Base-by-base conservation (phyloP, 805 yeast species). In the Kodamaea jinghongensis region DNA sequence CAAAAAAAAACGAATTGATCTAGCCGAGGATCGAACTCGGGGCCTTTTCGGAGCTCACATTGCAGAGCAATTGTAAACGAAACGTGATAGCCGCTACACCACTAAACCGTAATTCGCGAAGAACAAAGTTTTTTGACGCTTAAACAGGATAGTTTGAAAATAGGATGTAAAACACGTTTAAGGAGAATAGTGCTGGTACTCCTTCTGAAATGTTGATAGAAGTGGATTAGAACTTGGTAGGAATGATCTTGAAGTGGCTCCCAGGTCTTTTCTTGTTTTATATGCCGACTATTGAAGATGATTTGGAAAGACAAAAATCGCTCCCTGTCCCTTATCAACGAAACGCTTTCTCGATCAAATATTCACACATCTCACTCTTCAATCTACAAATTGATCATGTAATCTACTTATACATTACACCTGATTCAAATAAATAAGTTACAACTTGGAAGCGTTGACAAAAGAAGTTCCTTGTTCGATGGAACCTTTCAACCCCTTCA, bases 1-100 rank as follows among this genome's bases (percentile, higher is more conserved):
- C 34, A 28, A 17, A 28, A 17, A 36, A 31, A 28, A 31, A 31
- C 43, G 49, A 42, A 35, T 36, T 62, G 67, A 61, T 60, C 59
- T 60, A 60, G 63, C 67, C 65, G 67, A 61, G 69, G 67, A 60
- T 63, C 68, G 68, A 63, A 63, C 69, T 61, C 67, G 65, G 67
- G 69, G 58, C 67, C 69, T 62, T 60, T 60, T 61, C 67, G 65
- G 68, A 39, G 47, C 56, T 61, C 58, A 59, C 62, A 51, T 56
- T 50, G 59, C 32, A 27, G n/a, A 41, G 40, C 63, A 56, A 58
- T 46, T 62, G 68, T 62, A 61, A 62, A 62, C 65, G 67, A 61
- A 60, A 60, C 67, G 68, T 61, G 65, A 61, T 62, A 62, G 61
- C 67, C 68, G 64, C 67, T 62, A 61, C 65, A 61, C 68, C 67